These are phyloP conservation scores for Fraxinus pennsylvanica DNA, from an alignment of 257 asterid species.

Conservation along the genomic window DNA sequence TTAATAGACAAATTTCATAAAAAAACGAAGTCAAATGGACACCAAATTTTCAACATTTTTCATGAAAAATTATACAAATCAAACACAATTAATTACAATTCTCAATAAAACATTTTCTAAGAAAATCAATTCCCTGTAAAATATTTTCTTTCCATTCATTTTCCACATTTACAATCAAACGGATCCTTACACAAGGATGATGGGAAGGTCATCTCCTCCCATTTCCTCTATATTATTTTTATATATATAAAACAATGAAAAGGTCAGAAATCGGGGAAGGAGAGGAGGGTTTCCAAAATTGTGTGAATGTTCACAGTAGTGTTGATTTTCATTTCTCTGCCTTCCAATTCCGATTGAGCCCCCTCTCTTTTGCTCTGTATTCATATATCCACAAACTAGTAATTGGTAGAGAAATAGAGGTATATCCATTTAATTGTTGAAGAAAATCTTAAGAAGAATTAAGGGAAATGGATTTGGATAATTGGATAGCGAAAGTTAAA, in stretches of 20 bases:
- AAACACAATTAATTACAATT: too few relatives aligned
- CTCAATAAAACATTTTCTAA: too few relatives aligned
- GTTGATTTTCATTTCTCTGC: neutral
- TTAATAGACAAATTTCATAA: too few relatives aligned
- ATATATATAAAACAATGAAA: neutral
- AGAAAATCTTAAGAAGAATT: constrained; percentile 9
- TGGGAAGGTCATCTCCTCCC: too few relatives aligned
- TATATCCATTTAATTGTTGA: neutral
- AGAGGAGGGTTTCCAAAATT: neutral
- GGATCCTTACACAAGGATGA: too few relatives aligned
- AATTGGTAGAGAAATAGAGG: neutral
- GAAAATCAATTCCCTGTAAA: too few relatives aligned
- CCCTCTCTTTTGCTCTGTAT: neutral
- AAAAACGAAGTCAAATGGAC: too few relatives aligned
- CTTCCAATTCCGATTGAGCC: neutral
- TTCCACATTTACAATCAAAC: too few relatives aligned
- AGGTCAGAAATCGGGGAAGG: neutral
- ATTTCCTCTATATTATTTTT: too few relatives aligned
- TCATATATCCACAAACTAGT: neutral
- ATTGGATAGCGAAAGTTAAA: constrained; percentile 91
- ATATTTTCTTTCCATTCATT: too few relatives aligned
- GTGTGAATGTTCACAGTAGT: neutral
- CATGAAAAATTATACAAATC: too few relatives aligned
- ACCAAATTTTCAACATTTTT: too few relatives aligned
- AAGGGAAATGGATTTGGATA: constrained; percentile 88